Base-by-base conservation (phyloP, 2,329 filamentous ascomycete species). In the Ophiosphaerella herpotricha region DNA sequence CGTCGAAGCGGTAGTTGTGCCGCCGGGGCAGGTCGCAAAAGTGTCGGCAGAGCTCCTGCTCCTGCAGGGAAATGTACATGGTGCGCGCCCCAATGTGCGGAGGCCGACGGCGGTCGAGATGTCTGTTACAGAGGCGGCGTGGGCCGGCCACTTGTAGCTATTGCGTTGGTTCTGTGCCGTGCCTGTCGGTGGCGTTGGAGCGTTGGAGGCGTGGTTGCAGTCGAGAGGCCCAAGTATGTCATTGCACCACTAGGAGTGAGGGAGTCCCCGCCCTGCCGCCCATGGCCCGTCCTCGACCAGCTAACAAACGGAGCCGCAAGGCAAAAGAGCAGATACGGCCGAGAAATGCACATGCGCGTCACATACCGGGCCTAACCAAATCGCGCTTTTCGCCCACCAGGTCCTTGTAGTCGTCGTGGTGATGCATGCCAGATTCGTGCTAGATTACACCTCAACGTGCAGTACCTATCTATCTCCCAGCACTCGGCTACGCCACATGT, bases 11-110 rank as follows among this genome's bases (percentile, higher is more conserved):
- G 75, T 90, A 89, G 58, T 82, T 79, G 78, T 89, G 86, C 59
- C 83, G 80, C 60, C 80, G 79, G 48, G 94, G 92, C 67, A 95
- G 84, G 67, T 88, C 84, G 71, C 89, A 85, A 67, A 99, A 83
- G 67, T 90, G 85, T 72, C 89, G 84, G 73, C 89, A 92, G 75
- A 97, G 89, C 79, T 88, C 86, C 76, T 83, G 86, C 81, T 96
- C 91, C 64, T 80, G 77, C 66, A 76, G 72, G 53, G 78, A 76
- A 57, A 80, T 71, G 64, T 80, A 77, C 71, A 76, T 76, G 54
- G 48, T 68, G 44, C 43, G 50, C 31, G 45, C 40, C 34, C 40
- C 39, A 21, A 21, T 21, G 18, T 21, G 18, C 18, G 1, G 38
- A 43, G 45, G 39, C 33, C n/a, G 33, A 13, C n/a, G 24, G 18